Conservation (phyloP, 164 flowering plant species). For the Vitis riparia region DNA sequence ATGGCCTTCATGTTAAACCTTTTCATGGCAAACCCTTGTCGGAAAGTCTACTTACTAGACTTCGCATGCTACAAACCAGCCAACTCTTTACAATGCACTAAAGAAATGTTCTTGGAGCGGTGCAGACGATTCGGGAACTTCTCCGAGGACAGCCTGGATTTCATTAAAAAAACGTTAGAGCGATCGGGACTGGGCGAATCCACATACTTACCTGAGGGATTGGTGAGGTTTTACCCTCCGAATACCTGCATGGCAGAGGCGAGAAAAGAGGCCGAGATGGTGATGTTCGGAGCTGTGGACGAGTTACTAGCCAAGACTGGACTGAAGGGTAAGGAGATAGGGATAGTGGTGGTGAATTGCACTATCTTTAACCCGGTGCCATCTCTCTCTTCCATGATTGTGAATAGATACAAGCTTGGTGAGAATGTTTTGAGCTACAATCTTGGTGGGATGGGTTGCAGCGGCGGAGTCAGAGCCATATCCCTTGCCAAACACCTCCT, state of each 20-base stretch:
- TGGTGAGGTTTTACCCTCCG: slow-evolving; percentile 16
- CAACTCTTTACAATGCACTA: not conserved
- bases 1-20: too few relatives aligned
- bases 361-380: slow-evolving; percentile 30
- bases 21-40: too few relatives aligned
- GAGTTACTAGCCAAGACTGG: slow-evolving; percentile 29
- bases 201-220: slow-evolving; percentile 29
- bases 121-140: not conserved
- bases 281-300: slow-evolving; percentile 43
- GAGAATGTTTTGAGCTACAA: slow-evolving; percentile 26
- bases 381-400: slow-evolving; percentile 35
- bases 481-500: slow-evolving; percentile 45
- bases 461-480: slow-evolving; percentile 31
- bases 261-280: slow-evolving; percentile 29
- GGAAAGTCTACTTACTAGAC: slow-evolving; percentile 16
- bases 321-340: slow-evolving; percentile 26
- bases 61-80: slow-evolving; percentile 35
- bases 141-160: slow-evolving; percentile 9
- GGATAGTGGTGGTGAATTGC: slow-evolving; percentile 40
- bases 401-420: slow-evolving; percentile 36
- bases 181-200: slow-evolving; percentile 28
- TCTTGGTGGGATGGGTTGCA: slow-evolving; percentile 51
- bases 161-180: slow-evolving; percentile 25
- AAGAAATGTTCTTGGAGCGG: slow-evolving; percentile 13
- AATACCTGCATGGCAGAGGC: slow-evolving; percentile 25